A percentile compares a stretch with the other conserved stretches of the same genome.
These are phyloP conservation scores for Otatea glauca DNA, from an alignment of 176 grass and related monocot genomes.

Conservation along the genomic window DNA sequence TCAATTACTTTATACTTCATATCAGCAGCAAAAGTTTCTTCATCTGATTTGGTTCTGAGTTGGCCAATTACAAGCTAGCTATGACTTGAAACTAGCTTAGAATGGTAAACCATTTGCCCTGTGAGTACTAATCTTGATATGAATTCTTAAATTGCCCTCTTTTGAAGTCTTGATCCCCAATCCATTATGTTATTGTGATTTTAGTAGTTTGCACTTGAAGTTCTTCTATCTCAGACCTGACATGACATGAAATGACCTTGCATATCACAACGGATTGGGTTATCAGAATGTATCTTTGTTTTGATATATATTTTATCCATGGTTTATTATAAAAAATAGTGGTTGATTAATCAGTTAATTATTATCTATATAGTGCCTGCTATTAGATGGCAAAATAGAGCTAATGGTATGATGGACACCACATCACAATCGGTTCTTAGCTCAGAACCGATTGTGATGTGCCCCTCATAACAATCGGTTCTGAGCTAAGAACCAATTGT, in stretches of 20 bases:
- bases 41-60: neutral
- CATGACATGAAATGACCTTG: conserved; percentile 2
- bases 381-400: too few relatives aligned
- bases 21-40: neutral
- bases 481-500: too few relatives aligned
- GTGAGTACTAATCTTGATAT: neutral
- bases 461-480: too few relatives aligned
- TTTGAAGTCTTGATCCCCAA: neutral
- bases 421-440: too few relatives aligned
- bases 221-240: neutral
- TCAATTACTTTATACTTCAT: neutral
- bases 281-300: too few relatives aligned
- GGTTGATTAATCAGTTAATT: too few relatives aligned
- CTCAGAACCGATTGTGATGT: too few relatives aligned
- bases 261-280: neutral
- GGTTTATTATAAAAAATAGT: too few relatives aligned
- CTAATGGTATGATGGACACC: too few relatives aligned
- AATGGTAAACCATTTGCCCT: neutral
- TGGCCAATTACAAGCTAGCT: neutral
- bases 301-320: too few relatives aligned
- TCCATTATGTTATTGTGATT: neutral
- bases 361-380: too few relatives aligned
- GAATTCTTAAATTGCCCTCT: neutral
- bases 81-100: neutral
- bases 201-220: neutral